These are phyloP conservation scores for Eutrema japonicum DNA, from an alignment of 345 rosid species.

Conservation along the genomic window DNA sequence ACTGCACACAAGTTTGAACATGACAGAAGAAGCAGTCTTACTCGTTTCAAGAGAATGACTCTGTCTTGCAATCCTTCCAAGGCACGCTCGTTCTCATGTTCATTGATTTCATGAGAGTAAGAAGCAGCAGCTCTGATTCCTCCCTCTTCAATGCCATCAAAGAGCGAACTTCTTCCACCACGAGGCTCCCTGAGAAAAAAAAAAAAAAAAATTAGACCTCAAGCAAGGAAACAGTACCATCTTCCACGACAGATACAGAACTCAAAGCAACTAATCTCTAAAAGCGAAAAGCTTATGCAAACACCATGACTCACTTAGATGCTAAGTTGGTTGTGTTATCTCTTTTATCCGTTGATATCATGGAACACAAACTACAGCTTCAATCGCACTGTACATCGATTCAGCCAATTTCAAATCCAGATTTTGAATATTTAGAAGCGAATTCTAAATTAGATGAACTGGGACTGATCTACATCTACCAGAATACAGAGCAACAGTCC, in stretches of 20 bases:
- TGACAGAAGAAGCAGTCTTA: conserved; percentile 44
- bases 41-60: conserved; percentile 83
- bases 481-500: conserved; percentile 21
- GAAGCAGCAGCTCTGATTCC: conserved; percentile 88
- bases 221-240: conserved; percentile 21
- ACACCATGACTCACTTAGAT: background rate
- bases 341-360: background rate
- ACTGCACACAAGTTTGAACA: background rate
- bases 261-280: conserved; percentile 22
- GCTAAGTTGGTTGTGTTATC: background rate
- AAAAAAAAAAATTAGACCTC: background rate
- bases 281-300: conserved; percentile 4
- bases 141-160: conserved; percentile 96
- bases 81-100: conserved; percentile 92
- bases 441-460: conserved; percentile 1
- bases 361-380: background rate
- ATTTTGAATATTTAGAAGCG: background rate
- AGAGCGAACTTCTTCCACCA: conserved; percentile 67
- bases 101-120: conserved; percentile 87
- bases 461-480: conserved; percentile 17
- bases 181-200: conserved; percentile 65
- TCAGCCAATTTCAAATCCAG: conserved; percentile 11
- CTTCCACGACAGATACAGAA: background rate
- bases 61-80: conserved; percentile 94
- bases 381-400: background rate